Base-by-base conservation (phyloP, 2,329 filamentous ascomycete species). In the Calonectria pseudoturangicola region DNA sequence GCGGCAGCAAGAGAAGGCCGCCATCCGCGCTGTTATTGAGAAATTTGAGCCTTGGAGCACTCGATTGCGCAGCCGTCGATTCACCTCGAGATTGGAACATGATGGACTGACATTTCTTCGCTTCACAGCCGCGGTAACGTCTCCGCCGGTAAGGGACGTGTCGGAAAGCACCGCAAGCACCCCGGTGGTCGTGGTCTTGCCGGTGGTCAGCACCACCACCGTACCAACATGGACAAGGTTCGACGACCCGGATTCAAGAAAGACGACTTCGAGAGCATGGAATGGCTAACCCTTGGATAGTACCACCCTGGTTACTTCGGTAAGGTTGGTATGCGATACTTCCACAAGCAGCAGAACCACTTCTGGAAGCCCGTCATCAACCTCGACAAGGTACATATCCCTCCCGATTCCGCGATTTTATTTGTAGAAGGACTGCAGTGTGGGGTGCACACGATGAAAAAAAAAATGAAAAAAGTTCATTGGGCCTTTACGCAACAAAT, bases 291-390 rank as follows among this genome's bases (percentile, higher is more conserved):
- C 64, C 66, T 73, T 50, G 73, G 76, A 66, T 92, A 96, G 89
- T 95, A 96, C 93, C 95, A 98, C 86, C 95, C 96, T 77, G 97
- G 97, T 95, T 98, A 98, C 94, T 98, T 98, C 89, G 95, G 95
- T 89, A 98, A 98, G 91, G 94, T 96, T 82, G 94, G 94, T 89
- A 96, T 96, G 94, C 91, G 94, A 85, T 93, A 96, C 90, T 98
- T 98, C 94, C 96, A 98, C 92, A 96, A 97, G 89, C 93, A 95
- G 85, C 91, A 93, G 85, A 96, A 96, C 91, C 94, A 97, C 86
- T 95, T 96, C 92, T 99, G 96, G 97, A 98, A 98, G 91, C 97
- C 97, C 80, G 92, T 95, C 82, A 94, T 99, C 93, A 99, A 99
- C 92, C 90, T 99, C 83, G 97, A 98, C 89, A 99, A 98, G 94